phyloP scores from a whole-genome alignment of 148 eudicot species.

The Silene conica region DNA sequence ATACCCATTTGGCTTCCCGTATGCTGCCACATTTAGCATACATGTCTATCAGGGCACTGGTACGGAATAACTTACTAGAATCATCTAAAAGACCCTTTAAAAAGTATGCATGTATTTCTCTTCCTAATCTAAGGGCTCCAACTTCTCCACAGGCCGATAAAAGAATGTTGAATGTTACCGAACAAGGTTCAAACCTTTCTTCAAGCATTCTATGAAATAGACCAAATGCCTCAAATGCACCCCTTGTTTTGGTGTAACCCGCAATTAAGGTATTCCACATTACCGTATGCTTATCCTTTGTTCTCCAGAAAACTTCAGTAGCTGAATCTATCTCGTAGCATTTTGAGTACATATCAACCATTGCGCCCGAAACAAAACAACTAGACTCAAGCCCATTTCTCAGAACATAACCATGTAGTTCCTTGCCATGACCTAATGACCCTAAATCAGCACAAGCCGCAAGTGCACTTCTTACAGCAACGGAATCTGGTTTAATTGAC shows the following conservation, averaged over 20 bases:
- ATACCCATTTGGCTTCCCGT: constrained; percentile 31
- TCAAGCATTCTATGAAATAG: constrained; percentile 36
- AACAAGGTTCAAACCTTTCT: constrained; percentile 36
- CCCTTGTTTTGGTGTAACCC: constrained; percentile 31
- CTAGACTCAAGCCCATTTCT: constrained; percentile 31
- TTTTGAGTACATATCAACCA: constrained; percentile 58
- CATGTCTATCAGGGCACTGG: constrained; percentile 42
- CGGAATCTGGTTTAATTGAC: constrained; percentile 28
- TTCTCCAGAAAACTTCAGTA: constrained; percentile 39
- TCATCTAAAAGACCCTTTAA: constrained; percentile 35
- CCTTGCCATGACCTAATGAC: constrained; percentile 37
- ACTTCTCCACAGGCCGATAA: constrained; percentile 42
- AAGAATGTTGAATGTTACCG: constrained; percentile 44
- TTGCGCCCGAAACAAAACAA: constrained; percentile 44
- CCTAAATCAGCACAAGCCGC: constrained; percentile 51
- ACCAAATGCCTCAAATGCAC: constrained; percentile 28
- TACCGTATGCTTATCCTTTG: constrained; percentile 35
- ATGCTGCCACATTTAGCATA: constrained; percentile 47
- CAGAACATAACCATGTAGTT: constrained; percentile 43
- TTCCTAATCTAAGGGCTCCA: constrained; percentile 35
- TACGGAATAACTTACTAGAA: constrained; percentile 23
- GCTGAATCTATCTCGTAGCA: constrained; percentile 41
- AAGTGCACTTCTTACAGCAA: constrained; percentile 43
- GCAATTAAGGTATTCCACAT: constrained; percentile 49
- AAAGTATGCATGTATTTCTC: constrained; percentile 38